phyloP scores from a whole-genome alignment of 2,329 filamentous ascomycete species.

The Sporothrix pallida region DNA sequence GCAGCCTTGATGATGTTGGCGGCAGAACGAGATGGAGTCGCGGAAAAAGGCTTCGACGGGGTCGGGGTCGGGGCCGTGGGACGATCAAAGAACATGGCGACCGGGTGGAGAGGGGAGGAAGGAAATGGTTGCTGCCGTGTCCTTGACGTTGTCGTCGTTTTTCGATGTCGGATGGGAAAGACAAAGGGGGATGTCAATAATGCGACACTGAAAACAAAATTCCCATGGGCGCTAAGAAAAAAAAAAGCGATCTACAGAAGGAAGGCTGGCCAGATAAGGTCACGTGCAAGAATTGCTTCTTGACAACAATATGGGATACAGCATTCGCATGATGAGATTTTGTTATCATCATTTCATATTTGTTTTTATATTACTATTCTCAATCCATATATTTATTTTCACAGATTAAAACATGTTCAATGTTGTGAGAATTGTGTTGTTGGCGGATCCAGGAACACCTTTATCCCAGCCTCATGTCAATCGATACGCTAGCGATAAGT shows the following conservation, averaged over 20 bases:
- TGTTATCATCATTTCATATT: background rate
- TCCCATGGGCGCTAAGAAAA: conserved; percentile 14
- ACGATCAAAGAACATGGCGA: conserved; percentile 7
- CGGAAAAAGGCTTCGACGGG: conserved; percentile 8
- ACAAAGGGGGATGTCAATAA: background rate
- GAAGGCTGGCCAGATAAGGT: conserved; percentile 16
- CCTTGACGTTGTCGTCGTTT: background rate
- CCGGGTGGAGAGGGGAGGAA: background rate
- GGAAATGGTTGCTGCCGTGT: background rate
- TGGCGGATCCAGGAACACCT: background rate
- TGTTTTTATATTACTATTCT: background rate
- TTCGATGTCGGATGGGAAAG: background rate
- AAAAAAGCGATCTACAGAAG: conserved; percentile 8
- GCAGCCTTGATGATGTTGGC: background rate
- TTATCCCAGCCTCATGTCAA: conserved; percentile 17
- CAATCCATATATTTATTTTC: background rate
- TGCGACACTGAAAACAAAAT: background rate
- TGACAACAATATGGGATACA: too few relatives aligned
- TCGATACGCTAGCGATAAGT: conserved; percentile 7
- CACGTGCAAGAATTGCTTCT: background rate
- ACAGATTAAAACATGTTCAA: background rate
- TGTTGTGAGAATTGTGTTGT: background rate
- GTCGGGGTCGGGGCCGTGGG: conserved; percentile 10
- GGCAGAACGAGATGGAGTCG: background rate
- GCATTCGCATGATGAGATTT: too few relatives aligned